Conservation (phyloP, 441 rosid species). For the Euphorbia schlechtendalii region DNA sequence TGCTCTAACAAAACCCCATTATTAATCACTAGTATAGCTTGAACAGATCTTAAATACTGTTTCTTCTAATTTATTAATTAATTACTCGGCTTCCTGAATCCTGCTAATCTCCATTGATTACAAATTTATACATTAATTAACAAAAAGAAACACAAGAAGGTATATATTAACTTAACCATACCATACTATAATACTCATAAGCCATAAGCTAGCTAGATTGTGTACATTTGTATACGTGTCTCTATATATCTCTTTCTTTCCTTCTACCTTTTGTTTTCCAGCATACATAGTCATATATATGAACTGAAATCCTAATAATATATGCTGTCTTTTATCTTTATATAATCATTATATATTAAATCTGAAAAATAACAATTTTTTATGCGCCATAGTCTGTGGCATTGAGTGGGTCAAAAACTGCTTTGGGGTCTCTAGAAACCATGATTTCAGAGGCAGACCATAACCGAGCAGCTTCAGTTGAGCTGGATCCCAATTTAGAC, state of each 20-base stretch:
- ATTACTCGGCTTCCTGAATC: slow-evolving; percentile 20
- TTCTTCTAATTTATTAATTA: not conserved
- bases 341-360: not conserved
- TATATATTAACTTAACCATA: slow-evolving; percentile 4
- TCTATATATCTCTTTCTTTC: not conserved
- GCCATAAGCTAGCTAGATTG: not conserved
- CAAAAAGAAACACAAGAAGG: not conserved
- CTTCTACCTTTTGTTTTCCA: not conserved
- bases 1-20: not conserved
- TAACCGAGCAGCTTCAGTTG: slow-evolving; percentile 56
- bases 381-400: slow-evolving; percentile 18
- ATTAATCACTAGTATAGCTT: not conserved
- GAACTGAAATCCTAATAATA: slow-evolving; percentile 1
- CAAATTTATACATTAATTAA: not conserved
- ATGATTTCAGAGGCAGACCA: slow-evolving; percentile 76
- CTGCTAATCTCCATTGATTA: slow-evolving; percentile 19
- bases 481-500: slow-evolving; percentile 61
- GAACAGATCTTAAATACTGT: not conserved
- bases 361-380: not conserved
- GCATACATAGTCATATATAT: not conserved
- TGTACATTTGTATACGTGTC: slow-evolving; percentile 4
- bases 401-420: slow-evolving; percentile 34
- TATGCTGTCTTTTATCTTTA: not conserved
- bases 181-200: not conserved
- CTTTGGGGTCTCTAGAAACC: slow-evolving; percentile 53